These are phyloP conservation scores for Wickerhamomyces rabaulensis DNA, from an alignment of 805 yeast genomes.

Conservation along the genomic window DNA sequence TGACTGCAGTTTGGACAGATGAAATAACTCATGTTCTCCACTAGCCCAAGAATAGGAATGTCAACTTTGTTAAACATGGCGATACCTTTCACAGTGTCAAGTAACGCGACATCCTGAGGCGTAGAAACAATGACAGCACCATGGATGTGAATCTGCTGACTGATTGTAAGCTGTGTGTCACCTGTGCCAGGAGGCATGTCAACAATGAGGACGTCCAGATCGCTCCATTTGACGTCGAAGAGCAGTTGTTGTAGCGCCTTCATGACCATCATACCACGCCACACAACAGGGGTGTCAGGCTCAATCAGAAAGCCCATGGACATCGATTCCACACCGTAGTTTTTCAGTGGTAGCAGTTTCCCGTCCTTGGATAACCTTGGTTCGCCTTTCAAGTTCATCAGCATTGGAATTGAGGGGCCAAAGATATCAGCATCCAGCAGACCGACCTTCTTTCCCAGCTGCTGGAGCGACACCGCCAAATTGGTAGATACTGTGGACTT, in stretches of 20 bases:
- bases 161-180: slow-evolving; percentile 77
- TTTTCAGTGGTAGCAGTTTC: slow-evolving; percentile 57
- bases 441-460: slow-evolving; percentile 54
- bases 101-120: slow-evolving; percentile 79
- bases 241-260: slow-evolving; percentile 81
- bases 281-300: slow-evolving; percentile 66
- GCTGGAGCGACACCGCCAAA: slow-evolving; percentile 55
- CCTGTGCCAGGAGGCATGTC: slow-evolving; percentile 95
- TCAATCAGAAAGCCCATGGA: slow-evolving; percentile 80
- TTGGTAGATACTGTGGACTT: slow-evolving; percentile 72
- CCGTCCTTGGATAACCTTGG: slow-evolving; percentile 53
- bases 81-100: slow-evolving; percentile 77
- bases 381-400: slow-evolving; percentile 65
- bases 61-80: slow-evolving; percentile 69
- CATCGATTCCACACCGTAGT: slow-evolving; percentile 79
- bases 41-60: slow-evolving; percentile 70
- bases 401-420: slow-evolving; percentile 78
- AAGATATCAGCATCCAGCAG: slow-evolving; percentile 76
- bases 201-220: slow-evolving; percentile 61
- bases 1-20: slow-evolving; percentile 73
- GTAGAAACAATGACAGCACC: slow-evolving; percentile 84
- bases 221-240: slow-evolving; percentile 75
- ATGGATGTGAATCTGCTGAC: slow-evolving; percentile 68
- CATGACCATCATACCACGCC: slow-evolving; percentile 87
- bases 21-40: slow-evolving; percentile 78